A percentile compares a stretch with the other conserved stretches of the same genome.
Evolutionary conservation across 495 filamentous ascomycete genomes (phyloP).

Genomic region (Aspergillus conjunctus): DNA sequence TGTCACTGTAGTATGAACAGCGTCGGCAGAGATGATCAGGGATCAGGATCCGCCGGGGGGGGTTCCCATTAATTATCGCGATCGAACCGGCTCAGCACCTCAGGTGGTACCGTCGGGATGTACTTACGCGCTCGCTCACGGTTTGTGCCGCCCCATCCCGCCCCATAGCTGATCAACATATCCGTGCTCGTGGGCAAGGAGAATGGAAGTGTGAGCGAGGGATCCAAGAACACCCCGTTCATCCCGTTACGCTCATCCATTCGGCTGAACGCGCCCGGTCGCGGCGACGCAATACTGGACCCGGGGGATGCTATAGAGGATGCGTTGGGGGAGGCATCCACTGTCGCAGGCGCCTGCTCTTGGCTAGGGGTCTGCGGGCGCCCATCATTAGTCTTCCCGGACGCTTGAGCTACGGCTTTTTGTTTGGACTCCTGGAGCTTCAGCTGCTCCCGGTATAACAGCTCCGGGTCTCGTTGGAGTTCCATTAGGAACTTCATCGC

Average conservation of each 20-base stretch:
- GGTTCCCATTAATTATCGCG: conserved; percentile 39
- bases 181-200: conserved; percentile 92
- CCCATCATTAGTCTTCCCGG: conserved; percentile 28
- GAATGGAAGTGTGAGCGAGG: conserved; percentile 92
- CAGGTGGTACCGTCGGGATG: conserved; percentile 91
- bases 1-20: not conserved
- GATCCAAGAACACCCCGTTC: conserved; percentile 70
- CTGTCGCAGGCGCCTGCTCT: conserved; percentile 41
- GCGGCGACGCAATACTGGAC: conserved; percentile 30
- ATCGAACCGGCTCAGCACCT: conserved; percentile 90
- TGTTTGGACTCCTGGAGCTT: conserved; percentile 38
- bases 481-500: conserved; percentile 83
- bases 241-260: conserved; percentile 48
- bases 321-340: conserved; percentile 29
- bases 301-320: conserved; percentile 30
- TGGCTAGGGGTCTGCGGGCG: conserved; percentile 50
- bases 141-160: conserved; percentile 91
- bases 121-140: conserved; percentile 91
- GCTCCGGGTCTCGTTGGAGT: conserved; percentile 67
- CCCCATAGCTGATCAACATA: conserved; percentile 94
- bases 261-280: conserved; percentile 14
- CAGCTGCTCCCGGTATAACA: conserved; percentile 40
- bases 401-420: conserved; percentile 27
- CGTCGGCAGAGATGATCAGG: no score
- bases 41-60: not conserved